These are phyloP conservation scores for Primulina eburnea DNA, from an alignment of 257 asterid species.

Conservation along the genomic window DNA sequence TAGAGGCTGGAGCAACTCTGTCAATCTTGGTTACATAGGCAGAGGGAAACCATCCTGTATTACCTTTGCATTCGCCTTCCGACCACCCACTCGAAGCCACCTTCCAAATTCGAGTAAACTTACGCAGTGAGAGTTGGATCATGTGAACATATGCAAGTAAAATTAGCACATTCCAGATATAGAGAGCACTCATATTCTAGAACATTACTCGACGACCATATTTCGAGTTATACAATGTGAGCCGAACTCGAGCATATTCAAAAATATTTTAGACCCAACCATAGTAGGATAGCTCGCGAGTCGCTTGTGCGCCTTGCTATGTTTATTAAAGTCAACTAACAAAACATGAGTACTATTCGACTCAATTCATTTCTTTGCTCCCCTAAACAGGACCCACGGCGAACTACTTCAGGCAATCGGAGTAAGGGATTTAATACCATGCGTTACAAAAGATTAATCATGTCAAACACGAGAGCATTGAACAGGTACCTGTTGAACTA, in stretches of 20 bases:
- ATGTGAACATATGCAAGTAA: not conserved
- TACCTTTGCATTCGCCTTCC: constrained; percentile 89
- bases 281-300: too few relatives aligned
- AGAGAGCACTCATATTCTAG: too few relatives aligned
- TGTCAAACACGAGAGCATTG: not conserved
- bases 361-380: not conserved
- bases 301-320: too few relatives aligned
- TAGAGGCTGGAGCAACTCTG: constrained; percentile 33
- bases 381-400: not conserved
- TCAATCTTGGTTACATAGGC: constrained; percentile 64
- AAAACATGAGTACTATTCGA: not conserved
- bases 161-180: not conserved
- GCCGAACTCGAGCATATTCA: not conserved
- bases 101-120: constrained; percentile 29
- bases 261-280: too few relatives aligned
- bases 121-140: not conserved
- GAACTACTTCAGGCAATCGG: not conserved
- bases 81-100: constrained; percentile 88
- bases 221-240: too few relatives aligned
- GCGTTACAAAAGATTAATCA: not conserved
- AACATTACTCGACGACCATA: not conserved
- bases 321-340: too few relatives aligned
- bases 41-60: constrained; percentile 96
- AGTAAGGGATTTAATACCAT: not conserved
- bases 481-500: constrained; percentile 74